Percentiles rank a stretch among this genome's conserved stretches.
Evolutionary conservation across 805 yeast genomes (phyloP).

Genomic region (Yarrowia sp.): DNA sequence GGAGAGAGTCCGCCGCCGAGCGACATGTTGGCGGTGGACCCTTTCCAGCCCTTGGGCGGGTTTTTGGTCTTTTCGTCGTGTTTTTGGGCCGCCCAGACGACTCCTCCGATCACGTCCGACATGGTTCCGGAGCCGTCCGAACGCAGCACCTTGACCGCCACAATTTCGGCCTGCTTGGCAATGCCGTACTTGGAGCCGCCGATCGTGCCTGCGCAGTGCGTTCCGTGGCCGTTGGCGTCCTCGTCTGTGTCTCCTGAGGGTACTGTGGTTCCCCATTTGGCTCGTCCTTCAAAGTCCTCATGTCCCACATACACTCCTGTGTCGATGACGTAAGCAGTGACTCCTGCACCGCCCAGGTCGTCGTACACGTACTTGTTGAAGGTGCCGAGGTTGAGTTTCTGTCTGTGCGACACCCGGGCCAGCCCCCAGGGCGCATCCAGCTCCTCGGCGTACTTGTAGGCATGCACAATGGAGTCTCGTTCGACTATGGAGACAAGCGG

Average conservation of each 20-base stretch:
- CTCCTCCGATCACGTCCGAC: constrained; percentile 68
- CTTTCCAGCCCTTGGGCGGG: constrained; percentile 58
- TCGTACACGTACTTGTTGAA: constrained; percentile 67
- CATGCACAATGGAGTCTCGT: constrained; percentile 62
- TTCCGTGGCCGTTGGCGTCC: constrained; percentile 69
- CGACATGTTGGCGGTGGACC: constrained; percentile 68
- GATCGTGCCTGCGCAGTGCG: constrained; percentile 72
- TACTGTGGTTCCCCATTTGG: constrained; percentile 65
- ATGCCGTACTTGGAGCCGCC: constrained; percentile 65
- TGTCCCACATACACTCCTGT: constrained; percentile 69
- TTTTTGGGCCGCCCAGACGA: constrained; percentile 62
- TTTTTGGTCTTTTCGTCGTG: constrained; percentile 54
- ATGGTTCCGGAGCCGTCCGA: constrained; percentile 65
- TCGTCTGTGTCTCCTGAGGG: constrained; percentile 57
- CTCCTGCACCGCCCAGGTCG: constrained; percentile 65
- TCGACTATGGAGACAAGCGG: constrained; percentile 67
- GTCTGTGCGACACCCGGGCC: constrained; percentile 71
- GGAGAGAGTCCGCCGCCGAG: constrained; percentile 65
- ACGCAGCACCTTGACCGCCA: constrained; percentile 67
- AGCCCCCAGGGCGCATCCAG: constrained; percentile 78
- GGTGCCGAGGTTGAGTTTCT: constrained; percentile 62
- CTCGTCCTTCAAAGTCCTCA: constrained; percentile 66
- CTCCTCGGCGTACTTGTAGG: constrained; percentile 57
- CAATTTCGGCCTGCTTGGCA: constrained; percentile 64
- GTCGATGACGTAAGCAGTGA: constrained; percentile 79